phyloP scores from a whole-genome alignment of 2,329 filamentous ascomycete species.

The Pseudogymnoascus sp. region DNA sequence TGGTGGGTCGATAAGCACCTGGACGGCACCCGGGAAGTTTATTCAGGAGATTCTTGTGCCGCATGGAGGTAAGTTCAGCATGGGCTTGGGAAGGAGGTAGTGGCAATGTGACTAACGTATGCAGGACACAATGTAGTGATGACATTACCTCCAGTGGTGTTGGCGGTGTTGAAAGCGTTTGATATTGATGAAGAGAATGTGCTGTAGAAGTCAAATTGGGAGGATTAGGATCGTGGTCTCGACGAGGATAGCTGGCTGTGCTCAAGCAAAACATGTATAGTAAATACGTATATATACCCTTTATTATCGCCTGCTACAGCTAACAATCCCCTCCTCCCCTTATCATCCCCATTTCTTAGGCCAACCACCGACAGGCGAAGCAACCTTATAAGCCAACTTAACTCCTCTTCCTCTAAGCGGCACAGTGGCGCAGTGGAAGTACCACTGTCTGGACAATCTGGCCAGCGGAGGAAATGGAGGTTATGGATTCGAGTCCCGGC shows the following conservation, averaged over 20 bases:
- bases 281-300: background rate
- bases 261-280: background rate
- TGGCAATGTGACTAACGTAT: slow-evolving; percentile 14
- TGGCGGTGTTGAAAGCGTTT: slow-evolving; percentile 60
- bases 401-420: background rate
- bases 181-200: slow-evolving; percentile 30
- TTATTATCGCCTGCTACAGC: background rate
- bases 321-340: background rate
- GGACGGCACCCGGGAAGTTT: slow-evolving; percentile 24
- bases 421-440: background rate
- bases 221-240: background rate
- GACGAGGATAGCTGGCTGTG: background rate
- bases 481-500: background rate
- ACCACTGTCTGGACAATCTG: background rate
- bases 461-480: background rate
- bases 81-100: background rate
- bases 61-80: slow-evolving; percentile 24
- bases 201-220: background rate
- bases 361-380: background rate
- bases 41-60: slow-evolving; percentile 27
- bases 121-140: slow-evolving; percentile 63
- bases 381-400: background rate
- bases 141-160: slow-evolving; percentile 51
- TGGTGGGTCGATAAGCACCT: slow-evolving; percentile 26
- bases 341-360: background rate